These are phyloP conservation scores for Cynanchum wilfordii DNA, from an alignment of 257 asterid genomes.

Conservation along the genomic window DNA sequence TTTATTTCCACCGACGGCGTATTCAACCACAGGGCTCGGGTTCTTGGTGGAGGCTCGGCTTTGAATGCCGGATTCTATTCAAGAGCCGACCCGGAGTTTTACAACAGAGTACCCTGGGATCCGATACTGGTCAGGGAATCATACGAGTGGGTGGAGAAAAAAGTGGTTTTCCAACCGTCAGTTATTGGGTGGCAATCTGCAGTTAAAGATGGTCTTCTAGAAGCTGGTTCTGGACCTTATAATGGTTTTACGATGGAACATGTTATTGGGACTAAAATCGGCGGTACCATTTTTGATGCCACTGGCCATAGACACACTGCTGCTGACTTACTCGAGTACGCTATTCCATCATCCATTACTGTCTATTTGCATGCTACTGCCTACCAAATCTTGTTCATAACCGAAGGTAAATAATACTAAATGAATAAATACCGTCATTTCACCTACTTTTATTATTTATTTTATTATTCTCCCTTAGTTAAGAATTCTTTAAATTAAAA, in stretches of 20 bases:
- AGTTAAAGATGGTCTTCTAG: conserved; percentile 56
- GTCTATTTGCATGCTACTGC: conserved; percentile 56
- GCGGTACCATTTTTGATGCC: conserved; percentile 62
- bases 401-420: conserved; percentile 26
- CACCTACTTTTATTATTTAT: no score
- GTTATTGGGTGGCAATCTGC: conserved; percentile 65
- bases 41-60: conserved; percentile 74
- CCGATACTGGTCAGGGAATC: conserved; percentile 43
- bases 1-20: conserved; percentile 83
- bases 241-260: conserved; percentile 57
- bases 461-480: no score
- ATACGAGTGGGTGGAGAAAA: conserved; percentile 71
- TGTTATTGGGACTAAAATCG: conserved; percentile 61
- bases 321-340: conserved; percentile 75
- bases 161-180: conserved; percentile 54
- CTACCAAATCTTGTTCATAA: conserved; percentile 41
- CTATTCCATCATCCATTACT: conserved; percentile 33
- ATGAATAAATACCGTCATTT: not conserved
- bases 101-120: conserved; percentile 50
- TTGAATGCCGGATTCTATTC: conserved; percentile 80
- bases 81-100: conserved; percentile 39
- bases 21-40: conserved; percentile 65
- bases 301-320: conserved; percentile 66
- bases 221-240: conserved; percentile 51
- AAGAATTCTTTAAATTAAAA: not conserved